phyloP scores from a whole-genome alignment of 495 filamentous ascomycete species.

The Stereocaulon alpinum region DNA sequence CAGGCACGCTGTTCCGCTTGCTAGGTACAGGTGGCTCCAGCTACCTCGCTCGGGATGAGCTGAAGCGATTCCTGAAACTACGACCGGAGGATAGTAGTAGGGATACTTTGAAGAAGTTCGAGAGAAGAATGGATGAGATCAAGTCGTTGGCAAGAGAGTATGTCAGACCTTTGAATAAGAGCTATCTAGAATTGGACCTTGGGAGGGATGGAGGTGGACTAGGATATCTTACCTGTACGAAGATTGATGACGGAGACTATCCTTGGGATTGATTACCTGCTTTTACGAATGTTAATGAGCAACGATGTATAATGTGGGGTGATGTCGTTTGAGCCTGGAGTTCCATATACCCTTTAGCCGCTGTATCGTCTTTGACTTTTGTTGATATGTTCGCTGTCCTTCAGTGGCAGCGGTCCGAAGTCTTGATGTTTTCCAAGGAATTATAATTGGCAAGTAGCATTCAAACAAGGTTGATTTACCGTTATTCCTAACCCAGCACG shows the following conservation, averaged over 20 bases:
- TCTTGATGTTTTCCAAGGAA: too few species aligned
- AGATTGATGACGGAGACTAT: constrained; percentile 63
- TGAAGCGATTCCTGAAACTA: constrained; percentile 73
- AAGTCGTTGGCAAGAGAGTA: constrained; percentile 71
- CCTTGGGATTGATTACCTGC: constrained; percentile 53
- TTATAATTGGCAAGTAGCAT: not conserved
- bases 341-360: not conserved
- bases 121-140: constrained; percentile 76
- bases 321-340: not conserved
- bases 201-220: constrained; percentile 31
- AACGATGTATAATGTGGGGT: not conserved
- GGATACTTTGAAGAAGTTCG: constrained; percentile 70
- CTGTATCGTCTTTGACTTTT: not conserved
- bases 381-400: not conserved
- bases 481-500: not conserved
- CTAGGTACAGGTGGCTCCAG: constrained; percentile 49
- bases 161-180: constrained; percentile 78
- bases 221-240: constrained; percentile 70
- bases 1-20: constrained; percentile 61
- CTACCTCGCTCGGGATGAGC: constrained; percentile 75
- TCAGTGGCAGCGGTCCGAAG: too few species aligned
- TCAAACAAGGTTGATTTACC: not conserved
- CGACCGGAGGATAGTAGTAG: constrained; percentile 57
- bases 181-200: constrained; percentile 66
- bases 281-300: not conserved